Conservation (phyloP, 2,329 filamentous ascomycete species). For the Ophiognomonia clavigignenti-juglandacearum region DNA sequence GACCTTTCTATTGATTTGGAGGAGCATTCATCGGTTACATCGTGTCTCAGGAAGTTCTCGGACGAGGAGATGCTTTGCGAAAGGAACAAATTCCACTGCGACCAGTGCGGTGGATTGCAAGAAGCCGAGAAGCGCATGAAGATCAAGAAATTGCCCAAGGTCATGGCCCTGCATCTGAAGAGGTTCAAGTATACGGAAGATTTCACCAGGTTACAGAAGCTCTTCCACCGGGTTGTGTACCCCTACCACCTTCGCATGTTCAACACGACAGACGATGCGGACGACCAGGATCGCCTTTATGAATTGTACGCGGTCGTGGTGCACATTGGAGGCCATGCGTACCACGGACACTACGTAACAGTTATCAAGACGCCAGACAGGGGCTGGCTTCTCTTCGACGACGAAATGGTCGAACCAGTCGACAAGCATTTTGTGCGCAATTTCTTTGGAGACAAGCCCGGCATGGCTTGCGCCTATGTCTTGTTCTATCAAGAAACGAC, state of each 20-base stretch:
- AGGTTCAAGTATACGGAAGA: constrained; percentile 99
- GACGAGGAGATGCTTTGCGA: constrained; percentile 98
- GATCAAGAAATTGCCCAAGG: constrained; percentile 88
- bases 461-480: constrained; percentile 91
- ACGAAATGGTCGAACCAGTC: constrained; percentile 97
- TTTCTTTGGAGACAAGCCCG: constrained; percentile 92
- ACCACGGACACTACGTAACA: constrained; percentile 95
- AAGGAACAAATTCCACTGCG: constrained; percentile 97
- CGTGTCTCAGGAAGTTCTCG: constrained; percentile 91
- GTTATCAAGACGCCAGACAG: constrained; percentile 96
- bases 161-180: constrained; percentile 89
- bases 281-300: constrained; percentile 89
- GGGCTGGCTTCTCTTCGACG: constrained; percentile 94
- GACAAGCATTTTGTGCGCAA: constrained; percentile 94
- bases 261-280: constrained; percentile 93
- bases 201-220: constrained; percentile 85
- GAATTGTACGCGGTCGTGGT: constrained; percentile 97
- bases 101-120: constrained; percentile 92
- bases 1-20: constrained; percentile 95
- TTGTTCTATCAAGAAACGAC: constrained; percentile 94
- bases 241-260: constrained; percentile 95
- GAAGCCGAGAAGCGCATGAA: constrained; percentile 99
- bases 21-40: constrained; percentile 92
- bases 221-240: constrained; percentile 95
- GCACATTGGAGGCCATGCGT: constrained; percentile 93